Percentiles rank a stretch among this genome's conserved stretches.
Evolutionary conservation across 257 asterid genomes (phyloP).

Genomic region (Agastache rugosa): DNA sequence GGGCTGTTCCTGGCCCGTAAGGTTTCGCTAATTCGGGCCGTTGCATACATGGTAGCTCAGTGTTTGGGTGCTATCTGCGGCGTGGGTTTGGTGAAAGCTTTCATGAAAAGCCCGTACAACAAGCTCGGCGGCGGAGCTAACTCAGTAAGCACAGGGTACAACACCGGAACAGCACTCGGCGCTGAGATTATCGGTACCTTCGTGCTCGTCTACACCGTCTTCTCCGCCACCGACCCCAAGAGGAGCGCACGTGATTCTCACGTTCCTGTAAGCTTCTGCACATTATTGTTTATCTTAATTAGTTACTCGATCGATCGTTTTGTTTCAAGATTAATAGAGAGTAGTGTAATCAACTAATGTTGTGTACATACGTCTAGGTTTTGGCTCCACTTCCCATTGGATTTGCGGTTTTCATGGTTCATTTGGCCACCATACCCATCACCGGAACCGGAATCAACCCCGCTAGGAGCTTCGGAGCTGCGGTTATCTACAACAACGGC

Average conservation of each 20-base stretch:
- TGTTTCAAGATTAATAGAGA: too few species aligned
- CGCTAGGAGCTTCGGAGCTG: conserved; percentile 92
- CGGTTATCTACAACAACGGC: conserved; percentile 64
- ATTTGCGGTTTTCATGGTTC: conserved; percentile 91
- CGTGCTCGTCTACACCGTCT: conserved; percentile 84
- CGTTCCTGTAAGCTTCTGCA: conserved; percentile 60
- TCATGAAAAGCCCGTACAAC: conserved; percentile 69
- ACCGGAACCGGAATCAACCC: conserved; percentile 95
- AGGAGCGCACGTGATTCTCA: conserved; percentile 92
- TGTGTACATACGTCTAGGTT: too few species aligned
- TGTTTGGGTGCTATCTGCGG: conserved; percentile 79
- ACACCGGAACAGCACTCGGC: conserved; percentile 72
- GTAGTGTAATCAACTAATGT: too few species aligned
- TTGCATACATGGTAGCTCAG: conserved; percentile 72
- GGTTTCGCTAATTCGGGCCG: conserved; percentile 71
- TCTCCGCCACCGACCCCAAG: conserved; percentile 92
- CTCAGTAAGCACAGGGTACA: conserved; percentile 57
- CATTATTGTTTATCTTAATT: neutral
- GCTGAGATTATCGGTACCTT: conserved; percentile 90
- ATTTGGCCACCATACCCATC: conserved; percentile 89
- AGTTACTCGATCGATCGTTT: too few species aligned
- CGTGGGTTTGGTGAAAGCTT: conserved; percentile 79
- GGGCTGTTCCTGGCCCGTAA: conserved; percentile 81
- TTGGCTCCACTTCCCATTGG: conserved; percentile 96
- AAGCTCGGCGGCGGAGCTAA: conserved; percentile 73